Base-by-base conservation (phyloP, 345 rosid species). In the Erodium maritimum region DNA sequence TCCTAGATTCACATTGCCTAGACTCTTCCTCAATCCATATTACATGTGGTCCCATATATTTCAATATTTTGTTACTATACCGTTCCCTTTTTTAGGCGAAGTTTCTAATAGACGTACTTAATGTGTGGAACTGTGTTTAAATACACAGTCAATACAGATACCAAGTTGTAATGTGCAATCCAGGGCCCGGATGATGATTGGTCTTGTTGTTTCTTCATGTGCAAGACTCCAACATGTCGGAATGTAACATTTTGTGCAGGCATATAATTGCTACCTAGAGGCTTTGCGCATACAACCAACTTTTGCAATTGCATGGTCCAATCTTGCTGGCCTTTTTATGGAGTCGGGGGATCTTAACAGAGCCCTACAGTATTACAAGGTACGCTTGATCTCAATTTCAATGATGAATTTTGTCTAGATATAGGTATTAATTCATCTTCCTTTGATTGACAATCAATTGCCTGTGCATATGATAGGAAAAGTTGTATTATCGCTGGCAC, bases 231-330 rank as follows among this genome's bases (percentile, higher is more conserved):
- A 29, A 29, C 37, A 5, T 29, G 37, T 29, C 37, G 37, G 37
- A 29, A 29, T 29, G 24, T 54, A 4, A 4, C 17, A 12, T 77
- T 82, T 84, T 85, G 78, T 85, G 89, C 91, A 94, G 99, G 99
- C 99, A 63, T 87, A 81, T 82, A 83, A 90, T 71, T 94, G 97
- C 72, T 94, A 94, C 70, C 74, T 87, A 45, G 97, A 93, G 83
- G 96, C 97, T 68, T 62, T 93, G 57, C 91, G 91, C 54, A 93
- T 93, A 67, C 97, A 93, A 67, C 99, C 99, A 52, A 85, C 77
- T 34, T 94, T 89, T 81, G 96, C 99, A n/a, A 81, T 90, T 64
- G 99, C 99, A 22, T 94, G 99, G 97, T 94, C 97, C 22, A 94
- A 90, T 77, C 90, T 94, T 76, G 99, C 97, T 52, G 97, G 95